These are phyloP conservation scores for Tuber melanosporum DNA, from an alignment of 495 filamentous ascomycete genomes.

Conservation along the genomic window DNA sequence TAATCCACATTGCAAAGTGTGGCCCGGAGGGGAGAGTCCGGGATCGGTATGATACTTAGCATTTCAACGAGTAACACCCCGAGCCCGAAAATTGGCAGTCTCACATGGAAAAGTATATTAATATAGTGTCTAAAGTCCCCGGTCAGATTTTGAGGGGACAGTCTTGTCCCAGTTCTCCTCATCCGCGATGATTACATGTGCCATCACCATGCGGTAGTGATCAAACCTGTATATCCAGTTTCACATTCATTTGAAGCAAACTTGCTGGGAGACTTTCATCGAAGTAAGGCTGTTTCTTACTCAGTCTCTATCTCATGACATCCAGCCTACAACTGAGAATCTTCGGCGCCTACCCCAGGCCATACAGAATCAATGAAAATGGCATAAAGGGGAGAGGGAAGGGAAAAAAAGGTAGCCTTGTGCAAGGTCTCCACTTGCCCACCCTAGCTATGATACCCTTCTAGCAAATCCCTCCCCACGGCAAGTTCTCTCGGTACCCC, in stretches of 20 bases:
- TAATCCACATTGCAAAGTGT: background rate
- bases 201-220: no score
- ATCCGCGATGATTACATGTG: no score
- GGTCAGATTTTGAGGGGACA: no score
- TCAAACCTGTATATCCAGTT: background rate
- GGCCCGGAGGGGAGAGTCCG: no score
- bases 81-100: no score
- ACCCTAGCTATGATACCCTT: background rate
- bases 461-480: background rate
- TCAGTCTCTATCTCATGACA: background rate
- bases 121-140: background rate
- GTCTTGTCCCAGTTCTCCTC: no score
- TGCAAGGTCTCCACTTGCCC: background rate
- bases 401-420: background rate
- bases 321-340: background rate
- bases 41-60: background rate
- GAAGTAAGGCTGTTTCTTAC: background rate
- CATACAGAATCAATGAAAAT: background rate
- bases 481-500: background rate
- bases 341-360: background rate
- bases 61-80: no score
- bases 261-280: background rate
- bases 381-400: no score
- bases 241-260: background rate
- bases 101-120: no score